Base-by-base conservation (phyloP, 2,329 filamentous ascomycete species). In the Lasiodiplodia theobromae region DNA sequence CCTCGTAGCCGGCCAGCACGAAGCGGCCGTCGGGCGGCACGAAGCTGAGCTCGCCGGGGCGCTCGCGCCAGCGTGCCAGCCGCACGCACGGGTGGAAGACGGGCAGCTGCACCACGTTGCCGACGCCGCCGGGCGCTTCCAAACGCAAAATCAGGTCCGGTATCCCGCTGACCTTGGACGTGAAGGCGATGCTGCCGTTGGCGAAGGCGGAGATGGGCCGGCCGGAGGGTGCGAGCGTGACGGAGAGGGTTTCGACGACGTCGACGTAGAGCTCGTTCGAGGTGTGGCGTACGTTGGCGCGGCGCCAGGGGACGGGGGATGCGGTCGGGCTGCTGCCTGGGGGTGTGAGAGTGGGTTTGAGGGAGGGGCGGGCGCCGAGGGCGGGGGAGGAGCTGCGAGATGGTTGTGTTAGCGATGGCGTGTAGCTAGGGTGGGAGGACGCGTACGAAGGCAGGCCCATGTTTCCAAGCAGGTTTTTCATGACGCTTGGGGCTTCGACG, bases 251-350 rank as follows among this genome's bases (percentile, higher is more conserved):
- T 82, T 99, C 96, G 70, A 99, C 89, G 14, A 99, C 89, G 78
- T 99, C 96, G 68, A 97, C 95, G 78, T 98, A 98, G 73, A 99
- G 86, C 80, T 99, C 96, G 80, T 98, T 99, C 67, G 92, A 97
- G 4, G 95, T 98, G 79, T 99, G 96, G 18, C 94, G 88, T 66
- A 99, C 96, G 75, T 97, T 97, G 49, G 93, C 89, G 70, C 94
- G 87, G 70, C 96, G 88, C 96, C 96, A 99, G 1, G 94, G 94
- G 51, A 98, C 88, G 2, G 88, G 69, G 77, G 85, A 72, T 72
- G 69, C 16, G 71, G 51, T 67, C 71, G 74, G 60, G 65, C 57
- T 68, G 63, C 31, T 49, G 40, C 63, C 47, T 4, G 67, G 56
- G 25, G 69, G 64, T 12, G 78, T 78, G 11, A 69, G 67, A n/a